Conservation (phyloP, 306 rosid species). For the Inga leiocalycina region DNA sequence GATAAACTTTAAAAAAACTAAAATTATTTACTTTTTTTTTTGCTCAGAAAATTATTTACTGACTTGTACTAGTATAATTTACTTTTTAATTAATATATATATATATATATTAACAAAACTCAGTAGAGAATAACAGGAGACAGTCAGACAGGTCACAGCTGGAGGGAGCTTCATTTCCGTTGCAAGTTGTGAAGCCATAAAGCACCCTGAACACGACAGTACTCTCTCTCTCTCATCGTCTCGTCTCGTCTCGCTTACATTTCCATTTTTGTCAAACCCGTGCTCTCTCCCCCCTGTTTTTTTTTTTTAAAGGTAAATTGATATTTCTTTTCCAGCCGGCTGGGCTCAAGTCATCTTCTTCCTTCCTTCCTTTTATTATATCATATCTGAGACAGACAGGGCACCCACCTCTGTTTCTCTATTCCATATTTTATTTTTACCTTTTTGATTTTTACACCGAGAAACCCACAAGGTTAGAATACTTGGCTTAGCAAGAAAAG, state of each 20-base stretch:
- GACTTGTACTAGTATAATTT: neutral
- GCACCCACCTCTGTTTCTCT: neutral
- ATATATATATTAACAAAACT: neutral
- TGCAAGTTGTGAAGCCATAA: neutral
- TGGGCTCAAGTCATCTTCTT: constrained; percentile 16
- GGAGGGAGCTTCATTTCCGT: neutral
- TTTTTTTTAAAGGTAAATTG: neutral
- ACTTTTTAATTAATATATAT: neutral
- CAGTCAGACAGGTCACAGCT: neutral
- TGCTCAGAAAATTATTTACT: neutral
- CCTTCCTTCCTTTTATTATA: neutral
- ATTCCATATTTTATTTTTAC: neutral
- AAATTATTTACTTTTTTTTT: neutral
- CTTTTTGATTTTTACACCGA: constrained; percentile 12
- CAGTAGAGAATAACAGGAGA: neutral
- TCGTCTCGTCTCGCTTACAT: constrained; percentile 25
- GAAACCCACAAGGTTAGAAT: constrained; percentile 20
- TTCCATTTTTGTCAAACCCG: constrained; percentile 38
- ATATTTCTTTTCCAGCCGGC: constrained; percentile 20
- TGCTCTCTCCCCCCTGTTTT: neutral
- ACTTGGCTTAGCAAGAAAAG: constrained; percentile 52
- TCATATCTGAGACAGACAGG: constrained; percentile 31
- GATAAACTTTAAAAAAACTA: neutral
- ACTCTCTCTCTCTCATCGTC: neutral
- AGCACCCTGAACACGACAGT: neutral